Conservation (phyloP, 345 rosid genomes). For the Eutrema japonicum region DNA sequence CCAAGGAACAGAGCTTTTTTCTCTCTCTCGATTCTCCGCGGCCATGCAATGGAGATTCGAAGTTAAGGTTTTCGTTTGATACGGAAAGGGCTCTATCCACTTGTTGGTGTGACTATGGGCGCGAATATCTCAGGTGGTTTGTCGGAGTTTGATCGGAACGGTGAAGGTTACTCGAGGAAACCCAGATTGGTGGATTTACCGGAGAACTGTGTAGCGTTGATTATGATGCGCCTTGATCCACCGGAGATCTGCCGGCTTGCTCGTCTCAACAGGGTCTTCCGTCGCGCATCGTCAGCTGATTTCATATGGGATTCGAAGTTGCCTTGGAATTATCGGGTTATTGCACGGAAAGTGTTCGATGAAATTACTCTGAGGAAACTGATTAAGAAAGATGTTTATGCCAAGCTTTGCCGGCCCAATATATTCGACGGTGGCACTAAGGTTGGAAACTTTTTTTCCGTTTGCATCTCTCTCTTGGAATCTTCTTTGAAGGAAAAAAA, state of each 20-base stretch:
- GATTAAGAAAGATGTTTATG: slow-evolving; percentile 56
- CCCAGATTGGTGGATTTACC: slow-evolving; percentile 61
- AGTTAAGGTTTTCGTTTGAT: background rate
- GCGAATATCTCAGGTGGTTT: slow-evolving; percentile 48
- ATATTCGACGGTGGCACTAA: slow-evolving; percentile 57
- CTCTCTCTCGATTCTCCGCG: slow-evolving; percentile 30
- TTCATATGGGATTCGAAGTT: slow-evolving; percentile 68
- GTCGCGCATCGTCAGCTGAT: slow-evolving; percentile 65
- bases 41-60: slow-evolving; percentile 16
- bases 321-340: slow-evolving; percentile 52
- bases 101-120: slow-evolving; percentile 45
- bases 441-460: slow-evolving; percentile 39
- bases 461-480: background rate
- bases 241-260: slow-evolving; percentile 63
- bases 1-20: background rate
- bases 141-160: slow-evolving; percentile 43
- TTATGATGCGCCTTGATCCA: slow-evolving; percentile 57
- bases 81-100: background rate
- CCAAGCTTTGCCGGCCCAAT: slow-evolving; percentile 48
- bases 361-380: slow-evolving; percentile 42
- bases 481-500: background rate
- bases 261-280: slow-evolving; percentile 54
- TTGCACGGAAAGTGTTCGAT: slow-evolving; percentile 51
- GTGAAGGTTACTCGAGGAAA: slow-evolving; percentile 34
- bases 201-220: slow-evolving; percentile 64